Conservation (phyloP, 129 eudicot species). For the Tagetes erecta region DNA sequence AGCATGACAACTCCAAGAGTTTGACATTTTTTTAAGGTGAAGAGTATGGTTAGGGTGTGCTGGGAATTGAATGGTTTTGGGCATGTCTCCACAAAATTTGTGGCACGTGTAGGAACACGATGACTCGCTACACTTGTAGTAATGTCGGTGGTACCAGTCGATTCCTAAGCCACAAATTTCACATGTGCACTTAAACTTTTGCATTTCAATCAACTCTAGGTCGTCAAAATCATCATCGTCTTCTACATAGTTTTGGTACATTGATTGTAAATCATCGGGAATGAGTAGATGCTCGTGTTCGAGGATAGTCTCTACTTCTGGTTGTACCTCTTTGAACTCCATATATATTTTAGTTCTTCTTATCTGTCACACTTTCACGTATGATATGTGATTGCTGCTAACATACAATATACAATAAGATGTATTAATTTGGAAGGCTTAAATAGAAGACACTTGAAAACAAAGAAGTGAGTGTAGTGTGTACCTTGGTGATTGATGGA, state of each 20-base stretch:
- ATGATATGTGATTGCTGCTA: neutral
- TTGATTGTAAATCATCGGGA: slow-evolving; percentile 2
- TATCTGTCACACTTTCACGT: neutral
- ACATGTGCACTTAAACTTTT: neutral
- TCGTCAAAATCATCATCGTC: slow-evolving; percentile 8
- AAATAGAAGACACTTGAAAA: neutral
- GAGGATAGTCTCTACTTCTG: neutral
- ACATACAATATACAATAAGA: neutral
- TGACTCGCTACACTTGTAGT: slow-evolving; percentile 19
- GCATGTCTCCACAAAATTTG: slow-evolving; percentile 9
- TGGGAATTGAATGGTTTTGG: neutral
- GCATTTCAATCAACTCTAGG: neutral
- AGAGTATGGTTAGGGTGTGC: slow-evolving; percentile 5
- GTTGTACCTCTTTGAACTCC: slow-evolving; percentile 9
- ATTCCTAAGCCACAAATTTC: neutral
- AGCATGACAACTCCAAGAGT: slow-evolving; percentile 6
- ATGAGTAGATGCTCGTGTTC: slow-evolving; percentile 21
- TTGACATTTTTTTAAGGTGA: neutral
- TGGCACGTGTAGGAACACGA: slow-evolving; percentile 8
- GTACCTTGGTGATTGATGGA: slow-evolving; percentile 2
- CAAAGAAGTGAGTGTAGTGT: neutral
- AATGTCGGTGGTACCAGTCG: slow-evolving; percentile 8
- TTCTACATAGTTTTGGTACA: slow-evolving; percentile 2
- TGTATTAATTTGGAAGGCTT: neutral
- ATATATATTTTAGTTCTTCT: neutral